Evolutionary conservation across 2,329 filamentous ascomycete species (phyloP).

Genomic region (Colletotrichum caudatum): DNA sequence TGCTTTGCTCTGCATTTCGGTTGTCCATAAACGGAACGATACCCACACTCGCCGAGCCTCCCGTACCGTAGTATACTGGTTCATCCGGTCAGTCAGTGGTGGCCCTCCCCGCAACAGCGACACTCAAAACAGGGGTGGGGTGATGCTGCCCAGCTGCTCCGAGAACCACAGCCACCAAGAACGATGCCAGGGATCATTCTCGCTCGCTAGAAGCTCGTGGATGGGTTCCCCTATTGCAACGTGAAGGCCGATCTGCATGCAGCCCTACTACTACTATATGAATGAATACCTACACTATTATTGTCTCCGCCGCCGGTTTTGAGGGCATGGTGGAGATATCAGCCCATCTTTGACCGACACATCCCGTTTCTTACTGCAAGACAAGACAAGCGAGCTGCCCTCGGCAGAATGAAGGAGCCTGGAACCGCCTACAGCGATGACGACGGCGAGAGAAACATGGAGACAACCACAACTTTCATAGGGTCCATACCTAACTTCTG

Average conservation of each 20-base stretch:
- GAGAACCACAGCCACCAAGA: background rate
- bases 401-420: background rate
- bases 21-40: background rate
- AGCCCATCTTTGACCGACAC: background rate
- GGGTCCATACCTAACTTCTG: background rate
- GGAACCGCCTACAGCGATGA: background rate
- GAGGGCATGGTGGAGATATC: no score
- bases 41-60: slow-evolving; percentile 2
- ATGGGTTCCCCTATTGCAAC: background rate
- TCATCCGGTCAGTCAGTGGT: background rate
- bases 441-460: background rate
- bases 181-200: background rate
- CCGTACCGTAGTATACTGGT: background rate
- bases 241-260: background rate
- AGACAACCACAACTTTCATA: background rate
- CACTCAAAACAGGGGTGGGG: background rate
- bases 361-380: background rate
- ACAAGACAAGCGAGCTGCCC: background rate
- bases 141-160: background rate
- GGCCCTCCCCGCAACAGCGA: background rate
- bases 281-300: background rate
- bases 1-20: background rate
- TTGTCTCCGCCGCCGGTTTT: background rate
- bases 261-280: no score
- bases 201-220: background rate